Evolutionary conservation across 108 stramenopile genomes (phyloP), one percentile per base, ranked within the genome.

Genomic region (Skeletonema potamos): DNA sequence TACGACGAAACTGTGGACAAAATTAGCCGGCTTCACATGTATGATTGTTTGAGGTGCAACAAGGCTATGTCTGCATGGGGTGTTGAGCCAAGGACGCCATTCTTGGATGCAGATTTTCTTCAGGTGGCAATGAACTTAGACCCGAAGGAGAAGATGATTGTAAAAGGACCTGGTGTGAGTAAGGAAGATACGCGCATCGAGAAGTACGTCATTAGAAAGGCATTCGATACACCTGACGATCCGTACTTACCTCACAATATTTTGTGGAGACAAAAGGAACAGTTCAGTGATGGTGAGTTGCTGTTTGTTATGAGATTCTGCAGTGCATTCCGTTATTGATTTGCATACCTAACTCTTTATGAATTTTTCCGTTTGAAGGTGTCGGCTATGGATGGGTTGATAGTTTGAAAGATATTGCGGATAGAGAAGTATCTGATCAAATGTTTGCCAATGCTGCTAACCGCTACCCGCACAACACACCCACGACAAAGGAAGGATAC

Each of bases 371-470:
- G 20, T 30, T 71, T 70, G 26, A 18, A 89, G 88, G 97, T 64
- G 98, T 99, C 46, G 98, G 98, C 29, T 97, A 98, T 68, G 94
- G 96, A 54, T 99, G 98, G 98, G 97, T 99, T 28, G 98, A 98
- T 75, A 74, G 86, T 55, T 77, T 99, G 30, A 91, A 90, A 64
- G 97, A 92, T 33, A 81, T 95, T 71, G 96, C 97, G 12, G 96
- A 97, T 26, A 82, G 72, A 29, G 93, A 96, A 69, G 92, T 99
- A 44, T 84, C 90, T 0, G 98, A 99, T 82, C 89, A 93, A 80
- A 86, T 90, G 93, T 97, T 99, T 81, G 86, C 93, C 39, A 86
- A 64, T 65, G 95, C 97, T 37, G 68, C 81, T 58, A 95, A 95
- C 79, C 87, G 96, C 13, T 99, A 97, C 91, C 96, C 97, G 24